Evolutionary conservation across 106 monocot genomes (phyloP), one percentile per base, ranked within the genome.

Genomic region (Narthecium ossifragum): DNA sequence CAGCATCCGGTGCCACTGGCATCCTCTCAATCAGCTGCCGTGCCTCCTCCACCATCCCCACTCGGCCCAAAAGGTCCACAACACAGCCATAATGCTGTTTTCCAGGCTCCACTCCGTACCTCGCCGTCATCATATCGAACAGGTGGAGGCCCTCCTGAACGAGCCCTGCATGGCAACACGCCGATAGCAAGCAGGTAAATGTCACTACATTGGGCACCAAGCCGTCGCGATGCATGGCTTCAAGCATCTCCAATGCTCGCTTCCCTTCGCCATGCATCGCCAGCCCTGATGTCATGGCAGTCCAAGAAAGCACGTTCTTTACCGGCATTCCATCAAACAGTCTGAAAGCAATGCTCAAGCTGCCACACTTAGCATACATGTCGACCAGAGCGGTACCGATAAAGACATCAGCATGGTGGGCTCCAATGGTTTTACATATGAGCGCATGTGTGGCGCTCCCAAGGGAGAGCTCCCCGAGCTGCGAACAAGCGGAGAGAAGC

Each of bases 291-390:
- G 59, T 45, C 79, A 79, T 74, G 0, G 65, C 54, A 1, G 63
- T 79, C 79, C 79, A 79, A 5, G 73, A 65, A 53, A 73, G 45
- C 58, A 74, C 69, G 31, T 79, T 74, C 46, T 41, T 69, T 14
- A 58, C 47, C 1, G 24, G 39, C 59, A 60, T 65, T 18, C 31
- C 39, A 6, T 40, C 41, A 46, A 79, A 79, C 53, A 62, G 18
- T 14, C 26, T 53, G 12, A 2, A 26, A 46, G 79, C 73, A 26
- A 39, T 74, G 45, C 2, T 34, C 13, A 79, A 34, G 49, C 64
- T 73, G 23, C 79, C 73, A 18, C 73, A 79, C 45, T 79, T 79
- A 20, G 79, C 57, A 60, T 74, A 74, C 73, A 74, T 74, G 47
- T 74, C 69, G 5, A 74, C 61, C 20, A 79, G n/a, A 0, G 20